Evolutionary conservation across 1,139 yeast genomes (phyloP).

Genomic region (Cylindricascospora bacillispora): DNA sequence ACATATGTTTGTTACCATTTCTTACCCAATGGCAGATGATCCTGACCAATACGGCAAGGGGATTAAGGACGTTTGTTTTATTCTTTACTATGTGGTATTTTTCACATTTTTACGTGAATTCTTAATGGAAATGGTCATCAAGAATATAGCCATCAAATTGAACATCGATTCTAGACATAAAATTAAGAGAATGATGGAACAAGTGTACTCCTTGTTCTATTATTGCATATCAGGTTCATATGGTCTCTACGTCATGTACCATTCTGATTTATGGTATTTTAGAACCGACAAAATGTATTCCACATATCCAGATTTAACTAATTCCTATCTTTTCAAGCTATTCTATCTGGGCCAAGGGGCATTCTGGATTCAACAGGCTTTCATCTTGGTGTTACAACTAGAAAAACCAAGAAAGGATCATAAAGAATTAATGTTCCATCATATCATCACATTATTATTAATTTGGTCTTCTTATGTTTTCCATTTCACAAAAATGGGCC

Average conservation of each 20-base stretch:
- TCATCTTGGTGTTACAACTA: slow-evolving; percentile 65
- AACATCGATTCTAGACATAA: slow-evolving; percentile 51
- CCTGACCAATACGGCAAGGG: slow-evolving; percentile 66
- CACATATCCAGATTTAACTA: slow-evolving; percentile 72
- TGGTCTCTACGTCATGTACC: slow-evolving; percentile 80
- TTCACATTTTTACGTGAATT: slow-evolving; percentile 89
- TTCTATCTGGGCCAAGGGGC: slow-evolving; percentile 91
- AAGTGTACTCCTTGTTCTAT: slow-evolving; percentile 72
- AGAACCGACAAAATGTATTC: slow-evolving; percentile 70
- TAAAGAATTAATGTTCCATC: slow-evolving; percentile 83
- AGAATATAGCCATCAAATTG: slow-evolving; percentile 48
- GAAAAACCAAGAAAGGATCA: slow-evolving; percentile 95
- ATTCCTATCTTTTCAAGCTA: slow-evolving; percentile 56
- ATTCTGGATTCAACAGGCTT: slow-evolving; percentile 93
- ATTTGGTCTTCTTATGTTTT: slow-evolving; percentile 86
- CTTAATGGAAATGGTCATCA: slow-evolving; percentile 66
- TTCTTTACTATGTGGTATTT: slow-evolving; percentile 66
- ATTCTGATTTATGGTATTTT: slow-evolving; percentile 79
- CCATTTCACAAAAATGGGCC: slow-evolving; percentile 94
- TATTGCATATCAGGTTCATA: slow-evolving; percentile 73
- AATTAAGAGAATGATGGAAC: slow-evolving; percentile 80
- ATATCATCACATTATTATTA: slow-evolving; percentile 77
- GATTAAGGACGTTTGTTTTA: slow-evolving; percentile 65
- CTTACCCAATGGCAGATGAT: slow-evolving; percentile 42
- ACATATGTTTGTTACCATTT: slow-evolving; percentile 51